These are phyloP conservation scores for Plenodomus lindquistii DNA, from an alignment of 2,329 filamentous ascomycete genomes.

Conservation along the genomic window DNA sequence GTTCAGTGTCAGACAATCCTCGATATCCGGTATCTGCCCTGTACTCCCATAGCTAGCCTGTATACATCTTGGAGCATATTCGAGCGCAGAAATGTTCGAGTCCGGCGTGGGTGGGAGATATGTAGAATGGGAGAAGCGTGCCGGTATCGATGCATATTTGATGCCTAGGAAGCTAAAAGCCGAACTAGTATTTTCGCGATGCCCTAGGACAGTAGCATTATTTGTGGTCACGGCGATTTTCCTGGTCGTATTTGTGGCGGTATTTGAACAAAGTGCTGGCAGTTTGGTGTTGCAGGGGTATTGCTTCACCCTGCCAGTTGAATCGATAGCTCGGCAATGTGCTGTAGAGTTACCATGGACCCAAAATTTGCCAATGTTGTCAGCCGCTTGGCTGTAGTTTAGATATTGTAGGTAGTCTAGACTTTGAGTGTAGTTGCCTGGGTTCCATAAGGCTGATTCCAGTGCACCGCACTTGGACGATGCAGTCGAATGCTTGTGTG, in stretches of 20 bases:
- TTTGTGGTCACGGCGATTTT: conserved; percentile 22
- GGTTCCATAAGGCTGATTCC: conserved; percentile 24
- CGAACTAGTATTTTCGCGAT: conserved; percentile 47
- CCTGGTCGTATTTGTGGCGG: conserved; percentile 17
- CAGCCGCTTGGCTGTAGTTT: conserved; percentile 14
- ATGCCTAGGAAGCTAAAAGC: conserved; percentile 58
- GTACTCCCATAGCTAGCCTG: conserved; percentile 38
- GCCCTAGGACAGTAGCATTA: conserved; percentile 37
- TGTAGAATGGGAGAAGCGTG: conserved; percentile 52
- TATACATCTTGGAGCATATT: conserved; percentile 46
- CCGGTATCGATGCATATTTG: conserved; percentile 51
- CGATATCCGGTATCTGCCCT: conserved; percentile 27
- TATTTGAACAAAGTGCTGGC: conserved; percentile 31
- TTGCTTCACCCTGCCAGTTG: conserved; percentile 15
- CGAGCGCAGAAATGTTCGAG: conserved; percentile 41
- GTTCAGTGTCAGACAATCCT: conserved; percentile 54
- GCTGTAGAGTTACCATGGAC: conserved; percentile 10
- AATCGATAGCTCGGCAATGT: conserved; percentile 26
- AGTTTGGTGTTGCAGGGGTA: conserved; percentile 22
- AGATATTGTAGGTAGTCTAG: conserved; percentile 25
- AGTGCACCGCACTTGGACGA: conserved; percentile 24
- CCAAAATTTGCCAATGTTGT: conserved; percentile 23
- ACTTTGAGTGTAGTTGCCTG: conserved; percentile 9
- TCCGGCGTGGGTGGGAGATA: conserved; percentile 36
- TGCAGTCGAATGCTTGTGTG: conserved; percentile 9